phyloP scores from a whole-genome alignment of 192 early-diverging fungal species.

The Coemansia guatemalensis region DNA sequence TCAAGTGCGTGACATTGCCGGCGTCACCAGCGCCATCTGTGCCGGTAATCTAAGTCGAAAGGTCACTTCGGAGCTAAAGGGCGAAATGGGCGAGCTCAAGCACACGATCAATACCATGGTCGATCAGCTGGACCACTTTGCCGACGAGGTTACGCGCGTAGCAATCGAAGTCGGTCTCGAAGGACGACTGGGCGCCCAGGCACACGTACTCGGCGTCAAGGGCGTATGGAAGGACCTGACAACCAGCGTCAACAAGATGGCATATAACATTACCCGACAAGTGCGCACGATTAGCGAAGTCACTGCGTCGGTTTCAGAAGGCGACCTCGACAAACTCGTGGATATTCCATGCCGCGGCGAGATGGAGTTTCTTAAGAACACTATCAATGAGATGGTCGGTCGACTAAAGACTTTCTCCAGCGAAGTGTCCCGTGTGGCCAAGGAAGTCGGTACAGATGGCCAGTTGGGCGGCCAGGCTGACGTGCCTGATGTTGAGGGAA shows the following conservation, averaged over 20 bases:
- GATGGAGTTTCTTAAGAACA: constrained; percentile 63
- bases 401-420: constrained; percentile 51
- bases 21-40: constrained; percentile 60
- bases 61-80: constrained; percentile 43
- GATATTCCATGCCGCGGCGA: constrained; percentile 52
- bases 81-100: constrained; percentile 64
- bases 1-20: constrained; percentile 61
- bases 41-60: constrained; percentile 58
- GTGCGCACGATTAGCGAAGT: constrained; percentile 62
- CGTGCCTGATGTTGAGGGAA: constrained; percentile 54
- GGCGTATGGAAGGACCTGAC: constrained; percentile 64
- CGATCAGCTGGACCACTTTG: constrained; percentile 60
- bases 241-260: constrained; percentile 63
- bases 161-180: constrained; percentile 70
- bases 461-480: constrained; percentile 63
- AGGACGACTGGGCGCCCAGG: constrained; percentile 73
- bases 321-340: constrained; percentile 38
- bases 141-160: constrained; percentile 66
- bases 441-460: constrained; percentile 71
- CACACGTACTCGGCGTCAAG: constrained; percentile 38
- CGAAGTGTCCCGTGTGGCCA: constrained; percentile 67
- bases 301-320: constrained; percentile 56
- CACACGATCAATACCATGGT: constrained; percentile 55
- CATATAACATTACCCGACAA: constrained; percentile 61
- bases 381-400: constrained; percentile 65